A percentile compares a stretch with the other conserved stretches of the same genome.
phyloP scores from a whole-genome alignment of 2,329 filamentous ascomycete genomes.

The Cylindrodendrum hubeiense region DNA sequence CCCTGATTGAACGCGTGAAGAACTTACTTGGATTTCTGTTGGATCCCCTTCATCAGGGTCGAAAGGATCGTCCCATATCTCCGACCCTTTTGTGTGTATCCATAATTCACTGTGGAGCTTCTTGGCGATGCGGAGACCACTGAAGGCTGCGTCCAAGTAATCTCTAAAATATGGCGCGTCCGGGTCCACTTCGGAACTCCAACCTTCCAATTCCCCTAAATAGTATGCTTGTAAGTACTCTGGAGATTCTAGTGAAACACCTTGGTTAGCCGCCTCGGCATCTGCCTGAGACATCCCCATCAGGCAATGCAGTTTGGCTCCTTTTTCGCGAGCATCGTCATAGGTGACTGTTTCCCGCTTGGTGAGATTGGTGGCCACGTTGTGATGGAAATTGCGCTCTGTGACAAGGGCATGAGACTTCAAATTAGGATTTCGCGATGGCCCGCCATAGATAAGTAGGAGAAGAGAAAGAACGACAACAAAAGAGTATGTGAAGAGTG shows the following conservation, averaged over 20 bases:
- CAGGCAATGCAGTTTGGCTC: background rate
- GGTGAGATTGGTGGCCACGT: constrained; percentile 7
- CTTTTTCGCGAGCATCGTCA: background rate
- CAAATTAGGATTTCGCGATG: background rate
- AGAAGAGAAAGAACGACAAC: background rate
- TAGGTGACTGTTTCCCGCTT: constrained; percentile 4
- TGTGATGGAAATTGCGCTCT: background rate
- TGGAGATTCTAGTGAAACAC: constrained; percentile 12
- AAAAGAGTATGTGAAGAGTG: background rate
- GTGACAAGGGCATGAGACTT: background rate
- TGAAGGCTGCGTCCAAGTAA: constrained; percentile 12
- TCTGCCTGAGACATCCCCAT: constrained; percentile 13
- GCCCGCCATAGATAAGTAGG: background rate
- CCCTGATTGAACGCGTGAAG: background rate
- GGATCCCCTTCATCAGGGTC: background rate
- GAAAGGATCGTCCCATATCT: constrained; percentile 7
- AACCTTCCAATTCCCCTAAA: background rate
- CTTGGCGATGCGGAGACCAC: background rate
- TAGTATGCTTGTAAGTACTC: background rate
- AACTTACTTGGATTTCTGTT: background rate
- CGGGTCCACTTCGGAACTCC: background rate
- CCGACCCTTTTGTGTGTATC: background rate
- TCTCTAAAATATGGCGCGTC: background rate
- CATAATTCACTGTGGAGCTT: background rate
- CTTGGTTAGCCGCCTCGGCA: background rate